phyloP scores from a whole-genome alignment of 371 early-diverging fungal genomes.

The Zopfochytrium polystomum region DNA sequence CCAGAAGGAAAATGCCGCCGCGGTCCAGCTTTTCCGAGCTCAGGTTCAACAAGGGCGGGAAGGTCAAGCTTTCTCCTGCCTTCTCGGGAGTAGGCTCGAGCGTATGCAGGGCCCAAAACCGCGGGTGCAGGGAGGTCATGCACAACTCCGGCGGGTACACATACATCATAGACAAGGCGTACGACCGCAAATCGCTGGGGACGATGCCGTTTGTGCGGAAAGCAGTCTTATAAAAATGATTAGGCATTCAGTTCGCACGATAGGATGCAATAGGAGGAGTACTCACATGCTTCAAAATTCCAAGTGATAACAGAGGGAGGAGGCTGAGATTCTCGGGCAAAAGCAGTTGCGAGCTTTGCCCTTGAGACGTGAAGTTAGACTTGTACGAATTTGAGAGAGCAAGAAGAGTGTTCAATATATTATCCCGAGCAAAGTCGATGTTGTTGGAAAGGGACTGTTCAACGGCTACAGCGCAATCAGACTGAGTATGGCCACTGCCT shows the following conservation, averaged over 20 bases:
- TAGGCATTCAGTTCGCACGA: not conserved
- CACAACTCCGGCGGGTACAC: constrained; percentile 79
- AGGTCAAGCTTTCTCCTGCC: constrained; percentile 56
- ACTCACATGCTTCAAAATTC: constrained; percentile 69
- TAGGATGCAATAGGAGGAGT: not conserved
- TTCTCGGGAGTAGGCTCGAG: constrained; percentile 62
- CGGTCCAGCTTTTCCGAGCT: constrained; percentile 81
- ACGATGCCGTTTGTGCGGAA: constrained; percentile 39
- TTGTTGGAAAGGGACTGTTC: constrained; percentile 83
- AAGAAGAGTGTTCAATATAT: constrained; percentile 77
- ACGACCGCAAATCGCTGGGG: constrained; percentile 60
- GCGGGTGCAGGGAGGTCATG: constrained; percentile 49
- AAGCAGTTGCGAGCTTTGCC: constrained; percentile 76
- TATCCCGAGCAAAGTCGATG: constrained; percentile 93
- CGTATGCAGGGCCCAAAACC: constrained; percentile 81
- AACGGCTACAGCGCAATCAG: constrained; percentile 43
- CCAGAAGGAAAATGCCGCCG: constrained; percentile 81
- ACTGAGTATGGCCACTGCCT: not conserved
- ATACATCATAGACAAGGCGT: constrained; percentile 54
- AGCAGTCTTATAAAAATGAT: constrained; percentile 34
- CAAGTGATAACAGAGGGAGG: constrained; percentile 79
- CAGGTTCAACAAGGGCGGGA: constrained; percentile 69
- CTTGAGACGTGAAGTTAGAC: constrained; percentile 68
- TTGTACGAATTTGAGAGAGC: constrained; percentile 88
- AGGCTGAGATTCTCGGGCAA: constrained; percentile 81